Evolutionary conservation across 2,329 filamentous ascomycete species (phyloP), one percentile per base, ranked within the genome.

Genomic region (Fusarium annulatum): DNA sequence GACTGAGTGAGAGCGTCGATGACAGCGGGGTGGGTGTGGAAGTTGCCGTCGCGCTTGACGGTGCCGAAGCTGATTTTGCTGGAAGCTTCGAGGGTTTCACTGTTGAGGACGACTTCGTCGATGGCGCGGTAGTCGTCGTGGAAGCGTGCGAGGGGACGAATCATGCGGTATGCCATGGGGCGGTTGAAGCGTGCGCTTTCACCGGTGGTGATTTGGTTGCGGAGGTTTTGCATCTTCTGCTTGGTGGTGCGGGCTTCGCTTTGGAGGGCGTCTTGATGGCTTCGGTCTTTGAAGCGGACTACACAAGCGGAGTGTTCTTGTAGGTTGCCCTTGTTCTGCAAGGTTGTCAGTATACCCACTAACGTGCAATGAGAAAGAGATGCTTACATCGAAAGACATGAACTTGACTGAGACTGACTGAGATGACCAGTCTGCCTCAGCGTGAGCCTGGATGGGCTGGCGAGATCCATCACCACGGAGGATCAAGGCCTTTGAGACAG

Each of bases 91-190:
- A 76, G 57, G 1, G 69, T 74, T 6, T 66, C 33, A 16, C 74
- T 76, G 36, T 76, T 73, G 7, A 76, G 67, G 0, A 76, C 62
- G 3, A 77, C 62, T 30, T 76, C 74, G 3, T 76, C 72, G 3
- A 76, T 76, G 0, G 74, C 74, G 0, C 74, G 72, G 60, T 76
- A 76, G 26, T 76, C 72, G 0, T 76, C 66, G 26, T 76, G 74
- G 66, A 76, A 76, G 7, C 69, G 69, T 0, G 74, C 74, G 2
- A 76, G 45, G 0, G 74, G 74, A 2, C 74, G 74, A 9, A 76
- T 76, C 41, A 69, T 72, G 9, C 74, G 72, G 7, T 75, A 76
- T 1, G 71, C 74, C 74, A 76, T 76, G 11, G 74, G 63, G 1
- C 74, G 72, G 16, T 76, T 76, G 59, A 76, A 76, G 21, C 74